Conservation (phyloP, 192 early-diverging fungal species). For the Gamsiella multidivaricata region DNA sequence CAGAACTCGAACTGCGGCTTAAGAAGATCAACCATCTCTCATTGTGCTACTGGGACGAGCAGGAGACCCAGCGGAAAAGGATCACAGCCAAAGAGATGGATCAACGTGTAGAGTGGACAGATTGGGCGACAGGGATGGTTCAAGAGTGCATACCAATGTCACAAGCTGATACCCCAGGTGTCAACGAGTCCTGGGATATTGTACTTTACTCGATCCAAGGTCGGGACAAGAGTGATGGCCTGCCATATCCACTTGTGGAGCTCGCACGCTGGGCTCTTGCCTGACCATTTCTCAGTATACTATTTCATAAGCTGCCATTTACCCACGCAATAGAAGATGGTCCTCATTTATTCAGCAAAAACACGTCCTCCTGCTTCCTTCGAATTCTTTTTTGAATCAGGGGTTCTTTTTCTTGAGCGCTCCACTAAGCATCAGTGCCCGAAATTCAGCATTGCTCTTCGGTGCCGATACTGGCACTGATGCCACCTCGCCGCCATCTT, state of each 20-base stretch:
- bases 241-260: slow-evolving; percentile 25
- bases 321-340: neutral
- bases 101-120: slow-evolving; percentile 1
- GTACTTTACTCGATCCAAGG: slow-evolving; percentile 27
- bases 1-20: slow-evolving; percentile 25
- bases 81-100: neutral
- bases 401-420: slow-evolving; percentile 18
- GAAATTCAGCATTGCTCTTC: slow-evolving; percentile 36
- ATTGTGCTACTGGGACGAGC: slow-evolving; percentile 37
- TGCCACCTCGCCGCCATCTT: neutral
- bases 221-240: slow-evolving; percentile 1
- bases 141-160: neutral
- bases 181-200: slow-evolving; percentile 42
- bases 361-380: no score
- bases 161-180: neutral
- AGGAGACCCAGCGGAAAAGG: neutral
- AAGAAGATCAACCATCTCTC: slow-evolving; percentile 43
- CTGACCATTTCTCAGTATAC: neutral
- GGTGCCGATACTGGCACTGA: neutral
- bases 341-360: no score
- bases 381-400: neutral
- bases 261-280: slow-evolving; percentile 34
- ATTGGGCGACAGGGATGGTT: neutral
- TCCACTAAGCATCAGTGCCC: slow-evolving; percentile 30
- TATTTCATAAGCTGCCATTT: neutral